Evolutionary conservation across 228 moss, liverwort and hornwort genomes (phyloP), one percentile per base, ranked within the genome.

Genomic region (Sphagnum magellanicum): DNA sequence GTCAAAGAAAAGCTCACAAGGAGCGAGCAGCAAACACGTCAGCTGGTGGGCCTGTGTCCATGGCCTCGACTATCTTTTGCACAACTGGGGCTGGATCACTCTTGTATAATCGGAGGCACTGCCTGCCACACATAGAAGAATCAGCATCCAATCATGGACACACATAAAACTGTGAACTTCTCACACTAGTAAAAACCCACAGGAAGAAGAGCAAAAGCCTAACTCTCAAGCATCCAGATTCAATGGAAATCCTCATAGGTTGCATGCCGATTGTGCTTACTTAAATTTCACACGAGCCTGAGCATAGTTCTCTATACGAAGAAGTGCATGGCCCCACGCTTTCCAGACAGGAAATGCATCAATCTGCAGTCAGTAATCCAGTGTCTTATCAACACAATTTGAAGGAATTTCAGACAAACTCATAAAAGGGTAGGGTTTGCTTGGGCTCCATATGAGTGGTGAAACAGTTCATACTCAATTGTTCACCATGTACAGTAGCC

Each of bases 241-340:
- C 32, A 32, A 32, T 32, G 32, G 32, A 32, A 32, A 32, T 32
- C 32, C 32, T 32, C 32, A 32, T 32, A 2, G 32, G 32, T 32
- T 32, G 32, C 32, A 32, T 3, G 32, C 32, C 3, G 32, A 32
- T 32, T 4, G 15, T 58, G 83, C 88, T 81, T 79, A 98, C 98
- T 84, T 90, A 79, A 98, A 93, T 72, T 92, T 98, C 50, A 83
- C 81, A 69, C 92, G 82, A 68, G 98, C 98, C 71, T 90, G 98
- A 69, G 90, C 85, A 73, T 94, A 92, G 74, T 87, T 88, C 70
- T 89, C 98, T 64, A 94, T 89, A 8, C 94, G 90, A 74, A 98
- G 81, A 73, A 94, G 94, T 46, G 98, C 90, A 76, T 89, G 94
- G 74, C 98, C 98, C 94, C 94, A 98, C 13, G 94, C 98, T 67